Evolutionary conservation across 2,329 filamentous ascomycete species (phyloP).

Genomic region (Sclerotinia subarctica): DNA sequence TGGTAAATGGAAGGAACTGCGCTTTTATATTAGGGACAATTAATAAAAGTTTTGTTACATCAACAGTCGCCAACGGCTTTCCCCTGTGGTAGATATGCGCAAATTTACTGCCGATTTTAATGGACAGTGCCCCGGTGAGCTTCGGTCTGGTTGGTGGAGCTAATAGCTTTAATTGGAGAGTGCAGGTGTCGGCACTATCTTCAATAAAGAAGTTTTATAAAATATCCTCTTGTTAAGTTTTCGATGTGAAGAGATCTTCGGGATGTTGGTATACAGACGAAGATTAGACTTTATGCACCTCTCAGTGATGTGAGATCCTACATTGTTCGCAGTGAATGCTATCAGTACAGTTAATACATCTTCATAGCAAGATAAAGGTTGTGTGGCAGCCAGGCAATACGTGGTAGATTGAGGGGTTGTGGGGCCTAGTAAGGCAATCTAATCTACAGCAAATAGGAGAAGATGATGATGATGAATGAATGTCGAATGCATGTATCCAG

Average conservation of each 20-base stretch:
- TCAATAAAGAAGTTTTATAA: background rate
- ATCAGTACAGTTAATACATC: background rate
- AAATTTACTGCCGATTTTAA: background rate
- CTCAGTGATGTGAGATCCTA: too few relatives aligned
- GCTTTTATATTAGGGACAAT: background rate
- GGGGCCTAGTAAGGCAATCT: background rate
- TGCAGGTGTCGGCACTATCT: background rate
- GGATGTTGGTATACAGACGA: background rate
- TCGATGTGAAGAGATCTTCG: fast-evolving
- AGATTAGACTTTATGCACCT: background rate
- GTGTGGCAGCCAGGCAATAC: too few relatives aligned
- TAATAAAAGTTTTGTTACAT: background rate
- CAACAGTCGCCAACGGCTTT: background rate
- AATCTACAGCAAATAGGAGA: background rate
- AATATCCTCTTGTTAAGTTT: background rate
- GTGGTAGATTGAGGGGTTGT: background rate
- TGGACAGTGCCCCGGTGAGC: background rate
- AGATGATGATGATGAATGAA: background rate
- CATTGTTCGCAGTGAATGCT: background rate
- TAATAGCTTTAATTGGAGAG: background rate
- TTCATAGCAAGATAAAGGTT: background rate
- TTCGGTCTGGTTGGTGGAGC: background rate
- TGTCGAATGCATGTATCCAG: background rate
- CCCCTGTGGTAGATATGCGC: background rate
- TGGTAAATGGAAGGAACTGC: background rate